Base-by-base conservation (phyloP, 2,329 filamentous ascomycete genomes). In the Endocalyx cinctus region DNA sequence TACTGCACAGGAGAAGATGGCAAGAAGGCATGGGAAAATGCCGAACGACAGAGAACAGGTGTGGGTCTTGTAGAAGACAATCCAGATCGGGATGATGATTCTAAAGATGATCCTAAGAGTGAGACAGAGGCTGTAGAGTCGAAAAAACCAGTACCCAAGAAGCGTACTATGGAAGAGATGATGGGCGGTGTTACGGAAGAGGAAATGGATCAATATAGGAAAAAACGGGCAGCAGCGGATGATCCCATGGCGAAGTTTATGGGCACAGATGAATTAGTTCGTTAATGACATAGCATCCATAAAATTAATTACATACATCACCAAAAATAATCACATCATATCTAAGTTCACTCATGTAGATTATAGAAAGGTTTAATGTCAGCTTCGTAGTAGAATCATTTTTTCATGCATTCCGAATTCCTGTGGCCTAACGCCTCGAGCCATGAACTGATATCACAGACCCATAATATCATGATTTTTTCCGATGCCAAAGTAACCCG, bases 1-100 rank as follows among this genome's bases (percentile, higher is more conserved):
- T 98, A 97, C 54, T 98, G 92, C 60, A 97, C 90, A 0, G 92
- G 92, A 17, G 87, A 92, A 40, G 86, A 85, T 38, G 92, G 92
- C 22, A 94, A 80, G 58, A 66, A 66, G 41, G 89, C 87, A 1
- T 88, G 86, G 60, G 82, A 89, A 48, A 82, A 85, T 36, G 80
- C 86, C 1, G 81, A 92, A 45, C 66, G 55, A 46, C 77, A 72
- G 53, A 61, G 70, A n/a, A 64, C 59, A 2, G 72, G 74, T 14
- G 64, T 52, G 2, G 62, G 58, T 30, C 50, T 72, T 33, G 50
- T 57, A 12, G 50, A 57, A 12, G 54, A 62, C 14, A 50, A 49
- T 6, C 27, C 40, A 7, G 28, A 43, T 6, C 52, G 48, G 25
- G 49, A 53, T 23, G 48, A 50, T 25, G 29, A 43, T 27, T 17